Evolutionary conservation across 257 asterid species (phyloP).

Genomic region (Solanum rostratum): DNA sequence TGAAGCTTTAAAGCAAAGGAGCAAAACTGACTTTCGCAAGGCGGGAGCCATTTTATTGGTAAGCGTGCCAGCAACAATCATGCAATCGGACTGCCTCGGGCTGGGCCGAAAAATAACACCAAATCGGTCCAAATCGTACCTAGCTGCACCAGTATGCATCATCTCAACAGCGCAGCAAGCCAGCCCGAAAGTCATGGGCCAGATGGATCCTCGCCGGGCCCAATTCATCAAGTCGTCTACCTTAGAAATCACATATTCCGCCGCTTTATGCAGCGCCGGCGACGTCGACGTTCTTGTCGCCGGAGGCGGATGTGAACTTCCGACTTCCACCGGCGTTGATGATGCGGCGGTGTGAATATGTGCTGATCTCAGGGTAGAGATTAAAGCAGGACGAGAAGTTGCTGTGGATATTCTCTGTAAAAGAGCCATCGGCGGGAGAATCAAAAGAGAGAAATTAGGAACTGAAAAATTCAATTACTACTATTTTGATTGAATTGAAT

Average conservation of each 20-base stretch:
- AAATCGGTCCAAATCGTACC: conserved; percentile 88
- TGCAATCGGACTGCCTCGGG: conserved; percentile 92
- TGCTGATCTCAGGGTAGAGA: neutral
- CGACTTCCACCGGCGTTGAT: neutral
- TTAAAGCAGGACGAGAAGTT: neutral
- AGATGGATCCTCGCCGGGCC: conserved; percentile 87
- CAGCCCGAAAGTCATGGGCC: conserved; percentile 96
- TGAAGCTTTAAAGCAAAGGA: neutral
- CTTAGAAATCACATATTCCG: conserved; percentile 83
- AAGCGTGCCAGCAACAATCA: conserved; percentile 83
- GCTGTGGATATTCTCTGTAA: neutral
- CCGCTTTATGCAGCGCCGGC: conserved; percentile 64
- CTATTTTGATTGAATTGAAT: neutral
- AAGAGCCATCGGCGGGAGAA: neutral
- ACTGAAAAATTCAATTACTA: neutral
- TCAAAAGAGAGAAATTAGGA: neutral
- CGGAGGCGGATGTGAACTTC: conserved; percentile 27
- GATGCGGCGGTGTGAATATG: neutral
- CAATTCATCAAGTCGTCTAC: conserved; percentile 95
- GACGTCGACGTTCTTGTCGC: conserved; percentile 53
- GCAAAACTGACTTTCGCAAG: conserved; percentile 52
- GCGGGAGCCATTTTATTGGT: conserved; percentile 98
- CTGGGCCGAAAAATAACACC: conserved; percentile 95
- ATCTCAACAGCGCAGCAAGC: conserved; percentile 99
- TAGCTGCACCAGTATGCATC: conserved; percentile 99